These are phyloP conservation scores for Talaromyces islandicus DNA, from an alignment of 2,329 filamentous ascomycete species.

Conservation along the genomic window DNA sequence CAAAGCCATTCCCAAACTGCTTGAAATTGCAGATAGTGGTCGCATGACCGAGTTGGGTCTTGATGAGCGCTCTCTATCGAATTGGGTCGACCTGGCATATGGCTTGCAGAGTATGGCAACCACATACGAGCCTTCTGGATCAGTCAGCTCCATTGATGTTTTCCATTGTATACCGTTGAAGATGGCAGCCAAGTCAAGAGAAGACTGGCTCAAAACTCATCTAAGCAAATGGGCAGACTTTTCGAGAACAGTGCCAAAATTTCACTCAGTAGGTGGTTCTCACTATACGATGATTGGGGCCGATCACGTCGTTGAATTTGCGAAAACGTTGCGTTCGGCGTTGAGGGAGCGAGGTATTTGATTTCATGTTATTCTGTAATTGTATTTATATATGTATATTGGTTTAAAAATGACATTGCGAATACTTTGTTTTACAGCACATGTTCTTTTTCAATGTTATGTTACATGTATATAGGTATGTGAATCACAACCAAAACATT, in stretches of 20 bases:
- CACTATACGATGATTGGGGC: conserved; percentile 38
- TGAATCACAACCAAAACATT: not conserved
- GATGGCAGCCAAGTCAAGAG: not conserved
- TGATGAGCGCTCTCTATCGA: not conserved
- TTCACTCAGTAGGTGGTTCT: conserved; percentile 31
- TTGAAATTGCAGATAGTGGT: conserved; percentile 1
- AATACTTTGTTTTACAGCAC: not conserved
- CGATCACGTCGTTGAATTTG: conserved; percentile 31
- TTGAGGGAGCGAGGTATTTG: not conserved
- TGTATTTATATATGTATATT: not conserved
- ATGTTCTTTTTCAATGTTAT: not conserved
- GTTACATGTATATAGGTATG: too few relatives aligned
- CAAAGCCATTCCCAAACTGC: conserved; percentile 10
- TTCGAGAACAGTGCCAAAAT: conserved; percentile 16
- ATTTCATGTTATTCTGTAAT: not conserved
- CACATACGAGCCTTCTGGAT: conserved; percentile 11
- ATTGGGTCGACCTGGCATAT: not conserved
- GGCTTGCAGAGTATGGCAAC: not conserved
- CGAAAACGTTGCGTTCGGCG: conserved; percentile 16
- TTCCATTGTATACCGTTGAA: not conserved
- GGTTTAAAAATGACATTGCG: not conserved
- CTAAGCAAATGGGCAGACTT: conserved; percentile 34
- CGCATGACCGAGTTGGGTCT: conserved; percentile 1
- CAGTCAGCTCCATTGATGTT: conserved; percentile 29
- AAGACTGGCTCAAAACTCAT: conserved; percentile 12